phyloP scores from a whole-genome alignment of 495 filamentous ascomycete genomes.

The Aspergillus wentii region DNA sequence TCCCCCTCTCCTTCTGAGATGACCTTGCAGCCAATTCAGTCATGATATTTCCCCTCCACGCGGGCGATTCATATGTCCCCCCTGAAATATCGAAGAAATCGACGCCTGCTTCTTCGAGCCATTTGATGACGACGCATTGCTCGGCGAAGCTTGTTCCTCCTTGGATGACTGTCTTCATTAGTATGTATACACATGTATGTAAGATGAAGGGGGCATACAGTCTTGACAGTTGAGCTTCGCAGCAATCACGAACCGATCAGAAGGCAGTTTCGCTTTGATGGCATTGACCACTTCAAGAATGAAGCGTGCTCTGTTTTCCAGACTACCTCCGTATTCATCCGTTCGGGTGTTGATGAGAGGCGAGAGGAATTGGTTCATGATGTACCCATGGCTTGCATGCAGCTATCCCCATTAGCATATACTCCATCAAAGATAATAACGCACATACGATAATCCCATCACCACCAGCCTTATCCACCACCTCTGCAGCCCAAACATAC shows the following conservation, averaged over 20 bases:
- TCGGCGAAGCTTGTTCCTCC: slow-evolving; percentile 13
- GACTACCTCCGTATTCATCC: slow-evolving; percentile 36
- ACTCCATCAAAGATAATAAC: not conserved
- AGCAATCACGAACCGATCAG: slow-evolving; percentile 10
- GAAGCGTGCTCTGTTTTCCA: slow-evolving; percentile 35
- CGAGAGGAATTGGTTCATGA: slow-evolving; percentile 28
- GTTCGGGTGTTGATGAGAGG: slow-evolving; percentile 34
- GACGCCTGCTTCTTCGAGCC: slow-evolving; percentile 12
- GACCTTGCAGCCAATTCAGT: slow-evolving; percentile 10
- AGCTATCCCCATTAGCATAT: slow-evolving; percentile 2
- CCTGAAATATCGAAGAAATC: slow-evolving; percentile 18
- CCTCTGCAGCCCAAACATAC: slow-evolving; percentile 14
- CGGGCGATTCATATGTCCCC: slow-evolving; percentile 12
- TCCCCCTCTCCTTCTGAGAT: slow-evolving; percentile 11
- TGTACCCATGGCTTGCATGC: slow-evolving; percentile 24
- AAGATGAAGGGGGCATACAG: slow-evolving; percentile 6
- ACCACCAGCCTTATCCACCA: slow-evolving; percentile 9
- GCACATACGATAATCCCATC: slow-evolving; percentile 13
- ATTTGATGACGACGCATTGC: slow-evolving; percentile 14
- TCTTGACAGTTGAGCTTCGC: slow-evolving; percentile 14
- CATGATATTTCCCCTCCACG: slow-evolving; percentile 16
- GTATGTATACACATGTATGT: too few relatives aligned
- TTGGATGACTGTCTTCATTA: slow-evolving; percentile 6
- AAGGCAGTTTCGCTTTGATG: slow-evolving; percentile 10
- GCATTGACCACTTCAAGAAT: slow-evolving; percentile 24